Percentiles rank a stretch among this genome's conserved stretches.
These are phyloP conservation scores for Cryptosporidium felis DNA, from an alignment of 169 alveolate genomes.

Conservation along the genomic window DNA sequence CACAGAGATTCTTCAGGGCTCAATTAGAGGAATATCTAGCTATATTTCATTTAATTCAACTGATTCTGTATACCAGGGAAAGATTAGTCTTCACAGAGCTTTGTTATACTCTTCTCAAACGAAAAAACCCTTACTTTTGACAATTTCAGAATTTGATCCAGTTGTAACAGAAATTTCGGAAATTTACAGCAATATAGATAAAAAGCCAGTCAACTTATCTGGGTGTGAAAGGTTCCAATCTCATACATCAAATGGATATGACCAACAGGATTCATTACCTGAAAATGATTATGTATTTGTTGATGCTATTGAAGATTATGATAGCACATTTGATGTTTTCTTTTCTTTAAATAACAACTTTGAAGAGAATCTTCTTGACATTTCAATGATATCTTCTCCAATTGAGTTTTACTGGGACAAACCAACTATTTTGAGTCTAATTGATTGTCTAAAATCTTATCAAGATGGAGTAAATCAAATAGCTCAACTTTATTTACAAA, in stretches of 20 bases:
- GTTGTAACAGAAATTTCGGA: slow-evolving; percentile 9
- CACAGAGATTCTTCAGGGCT: slow-evolving; percentile 22
- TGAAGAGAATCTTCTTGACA: neutral
- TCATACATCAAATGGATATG: no score
- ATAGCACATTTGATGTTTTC: slow-evolving; percentile 35
- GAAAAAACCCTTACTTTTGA: slow-evolving; percentile 18
- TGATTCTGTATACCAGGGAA: slow-evolving; percentile 16
- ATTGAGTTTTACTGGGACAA: slow-evolving; percentile 66
- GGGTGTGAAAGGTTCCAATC: neutral
- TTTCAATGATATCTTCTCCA: slow-evolving; percentile 48
- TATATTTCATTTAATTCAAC: slow-evolving; percentile 18
- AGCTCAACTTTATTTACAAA: neutral
- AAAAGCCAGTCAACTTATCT: neutral
- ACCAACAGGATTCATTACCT: no score
- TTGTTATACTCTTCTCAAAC: slow-evolving; percentile 33
- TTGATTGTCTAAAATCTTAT: slow-evolving; percentile 21
- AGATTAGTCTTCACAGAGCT: slow-evolving; percentile 40
- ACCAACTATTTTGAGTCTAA: slow-evolving; percentile 27
- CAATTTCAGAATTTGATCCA: slow-evolving; percentile 46
- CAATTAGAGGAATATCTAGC: slow-evolving; percentile 32
- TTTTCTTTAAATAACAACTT: neutral
- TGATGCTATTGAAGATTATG: slow-evolving; percentile 68
- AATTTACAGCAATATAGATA: slow-evolving; percentile 8
- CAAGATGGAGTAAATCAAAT: slow-evolving; percentile 2
- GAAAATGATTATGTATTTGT: slow-evolving; percentile 41